phyloP scores from a whole-genome alignment of 208 protist species.

The Leptomonas seymouri region DNA sequence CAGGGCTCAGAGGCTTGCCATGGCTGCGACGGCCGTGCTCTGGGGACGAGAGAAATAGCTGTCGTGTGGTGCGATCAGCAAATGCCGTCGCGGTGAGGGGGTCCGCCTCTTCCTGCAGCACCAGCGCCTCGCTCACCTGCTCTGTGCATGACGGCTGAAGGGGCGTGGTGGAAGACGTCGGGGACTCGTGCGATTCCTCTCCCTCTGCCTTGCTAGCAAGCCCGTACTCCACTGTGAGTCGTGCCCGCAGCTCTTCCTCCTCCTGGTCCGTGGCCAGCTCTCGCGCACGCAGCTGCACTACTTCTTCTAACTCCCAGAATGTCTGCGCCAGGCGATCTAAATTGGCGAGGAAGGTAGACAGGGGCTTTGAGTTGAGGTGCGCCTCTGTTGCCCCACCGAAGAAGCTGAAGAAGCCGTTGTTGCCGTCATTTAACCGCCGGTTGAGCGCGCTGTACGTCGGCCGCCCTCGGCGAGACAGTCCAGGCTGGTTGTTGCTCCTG shows the following conservation, averaged over 20 bases:
- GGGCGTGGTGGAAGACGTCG: conserved; percentile 4
- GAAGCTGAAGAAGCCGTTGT: conserved; percentile 66
- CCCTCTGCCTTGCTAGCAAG: background rate
- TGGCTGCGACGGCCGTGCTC: conserved; percentile 36
- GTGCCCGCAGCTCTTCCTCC: conserved; percentile 36
- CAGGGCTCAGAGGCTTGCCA: conserved; percentile 4
- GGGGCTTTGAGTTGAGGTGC: conserved; percentile 64
- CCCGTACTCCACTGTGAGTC: conserved; percentile 23
- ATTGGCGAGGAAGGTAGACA: conserved; percentile 55
- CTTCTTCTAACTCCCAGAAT: conserved; percentile 44
- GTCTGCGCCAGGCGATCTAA: conserved; percentile 33
- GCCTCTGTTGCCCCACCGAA: conserved; percentile 67
- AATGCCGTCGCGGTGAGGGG: conserved; percentile 7
- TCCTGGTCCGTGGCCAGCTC: conserved; percentile 53
- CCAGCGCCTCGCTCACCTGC: conserved; percentile 4
- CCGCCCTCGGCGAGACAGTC: background rate
- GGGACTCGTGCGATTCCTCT: background rate
- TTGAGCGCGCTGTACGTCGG: conserved; percentile 29
- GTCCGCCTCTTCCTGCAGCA: conserved; percentile 7
- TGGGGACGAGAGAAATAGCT: conserved; percentile 31
- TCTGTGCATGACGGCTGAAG: background rate
- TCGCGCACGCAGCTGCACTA: conserved; percentile 50
- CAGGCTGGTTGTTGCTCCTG: background rate
- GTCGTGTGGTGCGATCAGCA: conserved; percentile 19
- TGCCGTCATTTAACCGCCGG: conserved; percentile 32